These are phyloP conservation scores for Ophiostoma pallidulum DNA, from an alignment of 2,329 filamentous ascomycete species.

Conservation along the genomic window DNA sequence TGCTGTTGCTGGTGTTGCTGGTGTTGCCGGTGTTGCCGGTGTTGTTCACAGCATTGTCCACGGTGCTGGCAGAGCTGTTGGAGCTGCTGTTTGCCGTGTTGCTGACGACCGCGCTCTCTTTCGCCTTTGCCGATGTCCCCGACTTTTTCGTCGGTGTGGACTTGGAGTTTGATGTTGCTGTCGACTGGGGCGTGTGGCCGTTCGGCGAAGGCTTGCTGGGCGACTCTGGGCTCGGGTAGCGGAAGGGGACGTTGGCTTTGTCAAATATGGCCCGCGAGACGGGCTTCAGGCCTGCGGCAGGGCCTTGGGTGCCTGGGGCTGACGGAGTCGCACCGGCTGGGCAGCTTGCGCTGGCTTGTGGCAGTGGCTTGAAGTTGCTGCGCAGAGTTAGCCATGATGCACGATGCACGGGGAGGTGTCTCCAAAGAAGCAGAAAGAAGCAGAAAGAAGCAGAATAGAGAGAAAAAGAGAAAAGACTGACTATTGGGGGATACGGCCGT, in stretches of 20 bases:
- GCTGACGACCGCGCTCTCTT: slow-evolving; percentile 12
- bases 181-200: slow-evolving; percentile 12
- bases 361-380: slow-evolving; percentile 50
- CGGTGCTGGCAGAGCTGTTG: not conserved
- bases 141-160: slow-evolving; percentile 23
- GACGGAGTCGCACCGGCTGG: slow-evolving; percentile 13
- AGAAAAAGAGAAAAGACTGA: slow-evolving; percentile 25
- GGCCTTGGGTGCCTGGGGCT: slow-evolving; percentile 20
- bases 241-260: slow-evolving; percentile 31
- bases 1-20: slow-evolving; percentile 11
- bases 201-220: slow-evolving; percentile 13
- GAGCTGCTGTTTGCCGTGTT: not conserved
- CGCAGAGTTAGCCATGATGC: not conserved
- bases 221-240: slow-evolving; percentile 30
- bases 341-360: slow-evolving; percentile 24
- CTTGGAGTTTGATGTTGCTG: slow-evolving; percentile 21
- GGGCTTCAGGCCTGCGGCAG: slow-evolving; percentile 38
- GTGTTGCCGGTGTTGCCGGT: slow-evolving; percentile 18
- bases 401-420: too few relatives aligned
- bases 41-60: too few relatives aligned
- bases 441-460: not conserved
- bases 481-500: slow-evolving; percentile 63
- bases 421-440: slow-evolving; percentile 2
- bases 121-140: slow-evolving; percentile 2
- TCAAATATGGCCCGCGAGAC: slow-evolving; percentile 41